Evolutionary conservation across 176 grass and related monocot genomes (phyloP), one percentile per base, ranked within the genome.

Genomic region (Ensete ventricosum): DNA sequence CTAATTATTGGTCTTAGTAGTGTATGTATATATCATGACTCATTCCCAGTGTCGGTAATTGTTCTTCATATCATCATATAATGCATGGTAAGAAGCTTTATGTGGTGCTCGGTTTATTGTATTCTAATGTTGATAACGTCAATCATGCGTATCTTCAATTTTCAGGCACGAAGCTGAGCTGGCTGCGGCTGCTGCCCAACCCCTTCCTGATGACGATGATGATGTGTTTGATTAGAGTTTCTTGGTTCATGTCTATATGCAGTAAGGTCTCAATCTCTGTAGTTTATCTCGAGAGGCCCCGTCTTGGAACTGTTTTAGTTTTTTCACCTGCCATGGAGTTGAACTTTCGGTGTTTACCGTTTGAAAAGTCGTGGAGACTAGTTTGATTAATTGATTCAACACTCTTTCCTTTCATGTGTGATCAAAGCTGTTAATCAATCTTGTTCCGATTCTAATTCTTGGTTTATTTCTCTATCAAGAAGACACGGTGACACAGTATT

Each of bases 141-240:
- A 3, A 34, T 5, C 29, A 5, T 34, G 29, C 4, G 34, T 2
- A 52, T 50, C 19, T 70, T n/a, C 48, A 9, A 9, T 16, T 27
- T 52, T 25, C 26, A 79, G 77, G 66, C 66, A 79, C 50, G 77
- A 79, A 55, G 64, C 77, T 48, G 77, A 79, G 23, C 27, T 79
- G 11, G 66, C 66, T 16, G 48, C 53, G 50, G 77, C 77, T 59
- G 77, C 77, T 14, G 66, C 77, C 48, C 77, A 71, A 23, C 77
- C 77, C 34, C 77, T 79, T 59, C 77, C 77, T 2, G 65, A 79
- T 11, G 77, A 79, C 27, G 77, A 79, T 9, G 77, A 79, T 70
- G 77, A 79, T 50, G 65, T 58, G 34, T 70, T 79, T 70, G 66
- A 79, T 70, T 79, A 79, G 53, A 70, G 12, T 22, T 17, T 79